Base-by-base conservation (phyloP, 495 filamentous ascomycete genomes). In the Penicillium herquei region DNA sequence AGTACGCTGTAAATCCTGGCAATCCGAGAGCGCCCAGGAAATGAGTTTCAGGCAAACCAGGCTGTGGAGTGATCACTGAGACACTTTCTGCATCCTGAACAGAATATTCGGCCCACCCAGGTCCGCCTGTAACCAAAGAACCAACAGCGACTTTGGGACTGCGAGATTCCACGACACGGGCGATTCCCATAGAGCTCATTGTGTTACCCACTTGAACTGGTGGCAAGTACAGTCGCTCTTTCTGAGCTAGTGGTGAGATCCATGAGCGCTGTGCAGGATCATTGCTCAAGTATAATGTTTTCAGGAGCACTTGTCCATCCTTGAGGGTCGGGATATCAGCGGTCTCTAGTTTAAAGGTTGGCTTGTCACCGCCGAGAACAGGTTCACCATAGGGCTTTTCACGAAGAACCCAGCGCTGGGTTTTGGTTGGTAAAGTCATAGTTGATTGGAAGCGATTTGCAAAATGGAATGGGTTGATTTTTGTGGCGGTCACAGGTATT, bases 241-340 rank as follows among this genome's bases (percentile, higher is more conserved):
- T 61, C 26, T 70, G 62, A 14, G 70, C 49, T 60, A 61, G 62
- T 72, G 78, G 67, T 50, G 64, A 58, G 53, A 92, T 79, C 87
- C 86, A 89, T 40, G 76, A 76, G 49, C 87, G 77, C 75, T 88
- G 86, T 32, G 85, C 84, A 0, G 87, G 87, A 66, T 91, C 87
- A 54, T 87, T 81, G 43, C 83, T 86, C 52, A 89, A 57, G 66
- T 84, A 87, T 11, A 84, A 70, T 1, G 70, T 66, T 63, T 87
- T 81, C 31, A 89, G 52, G 12, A 89, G 78, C 55, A 86, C 65
- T 64, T 87, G 67, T 42, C 48, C 48, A 17, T 56, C 54, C 26
- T 46, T 21, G 6, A 56, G 47, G 9, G 31, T 16, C 17, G 48
- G 48, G 35, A 50, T 39, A 21, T 37, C 35, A 9, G 48, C 16